These are phyloP conservation scores for Cutaneotrichosporon sp. DNA, from an alignment of 1,284 basidiomycete species.

Conservation along the genomic window DNA sequence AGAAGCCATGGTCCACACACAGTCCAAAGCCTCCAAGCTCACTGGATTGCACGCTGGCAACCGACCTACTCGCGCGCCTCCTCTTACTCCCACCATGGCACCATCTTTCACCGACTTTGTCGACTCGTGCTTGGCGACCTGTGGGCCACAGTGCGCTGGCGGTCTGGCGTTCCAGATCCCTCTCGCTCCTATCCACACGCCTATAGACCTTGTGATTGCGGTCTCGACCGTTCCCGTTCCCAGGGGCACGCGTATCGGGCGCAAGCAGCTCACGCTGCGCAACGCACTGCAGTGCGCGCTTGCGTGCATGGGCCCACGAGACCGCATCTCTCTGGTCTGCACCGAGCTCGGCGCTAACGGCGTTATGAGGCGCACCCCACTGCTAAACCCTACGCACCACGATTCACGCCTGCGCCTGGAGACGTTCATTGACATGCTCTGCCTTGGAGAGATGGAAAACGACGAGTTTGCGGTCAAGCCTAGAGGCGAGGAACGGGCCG, in stretches of 20 bases:
- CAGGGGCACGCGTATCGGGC: constrained; percentile 61
- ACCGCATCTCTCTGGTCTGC: constrained; percentile 80
- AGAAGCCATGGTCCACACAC: constrained; percentile 15
- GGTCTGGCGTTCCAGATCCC: constrained; percentile 40
- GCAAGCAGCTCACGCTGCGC: constrained; percentile 79
- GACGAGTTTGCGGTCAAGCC: constrained; percentile 67
- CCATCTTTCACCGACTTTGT: neutral
- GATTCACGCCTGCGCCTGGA: constrained; percentile 69
- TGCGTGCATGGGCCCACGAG: constrained; percentile 68
- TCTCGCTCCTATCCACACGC: constrained; percentile 73
- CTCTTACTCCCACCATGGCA: neutral
- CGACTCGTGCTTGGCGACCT: neutral
- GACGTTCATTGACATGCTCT: constrained; percentile 73
- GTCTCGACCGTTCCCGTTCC: constrained; percentile 76
- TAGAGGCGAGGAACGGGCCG: constrained; percentile 81
- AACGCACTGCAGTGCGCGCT: constrained; percentile 79
- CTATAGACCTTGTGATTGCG: constrained; percentile 88
- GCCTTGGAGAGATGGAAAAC: constrained; percentile 48
- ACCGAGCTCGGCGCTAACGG: constrained; percentile 77
- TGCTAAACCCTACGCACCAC: constrained; percentile 68
- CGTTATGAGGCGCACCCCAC: constrained; percentile 80
- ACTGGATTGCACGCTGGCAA: neutral
- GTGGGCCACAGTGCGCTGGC: constrained; percentile 21
- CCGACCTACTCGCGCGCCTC: neutral
- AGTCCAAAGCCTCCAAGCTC: constrained; percentile 7